Evolutionary conservation across 805 yeast genomes (phyloP), one percentile per base, ranked within the genome.

Genomic region (Myxozyma lipomycoides): DNA sequence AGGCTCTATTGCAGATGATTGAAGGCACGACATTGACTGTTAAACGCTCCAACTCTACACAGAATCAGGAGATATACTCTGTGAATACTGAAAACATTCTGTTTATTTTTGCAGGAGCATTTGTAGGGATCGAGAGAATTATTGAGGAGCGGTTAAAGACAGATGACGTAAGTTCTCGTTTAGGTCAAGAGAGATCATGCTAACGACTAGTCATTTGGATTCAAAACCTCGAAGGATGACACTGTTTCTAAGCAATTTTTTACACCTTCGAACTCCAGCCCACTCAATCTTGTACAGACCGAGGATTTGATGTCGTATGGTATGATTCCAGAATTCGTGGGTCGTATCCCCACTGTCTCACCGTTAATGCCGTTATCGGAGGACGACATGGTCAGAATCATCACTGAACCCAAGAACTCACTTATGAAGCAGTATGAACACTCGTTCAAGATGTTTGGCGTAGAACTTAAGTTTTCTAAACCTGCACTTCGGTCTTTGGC

Each of bases 21-120:
- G 84, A 79, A 60, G 84, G 84, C 1, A 74, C 80, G 18, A 71
- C 67, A 10, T 75, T 79, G 2, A 74, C 73, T 47, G 65, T 76
- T n/a, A 71, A 70, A 25, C 45, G 54, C 4, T n/a, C 23, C n/a
- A 43, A 32, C 18, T 21, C 52, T 1, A 48, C 51, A 3, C 38
- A 19, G 9, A 40, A 41, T 45, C 45, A 43, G 40, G 80, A 78
- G 40, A 66, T 72, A 0, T 76, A 70, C 57, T 70, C 73, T 9
- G 68, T 79, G 18, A 81, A 79, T 54, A 79, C 84, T 0, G 73
- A 79, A 2, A 77, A 79, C 57, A 76, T 79, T 9, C 56, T 79
- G 24, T 80, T 80, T 60, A 73, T 80, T 43, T 64, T 78, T 5
- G 78, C 78, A 78, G 84, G 84, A 24, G 84, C 84, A 0, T 80